Base-by-base conservation (phyloP, 75 land plant genomes). In the Picea glauca region DNA sequence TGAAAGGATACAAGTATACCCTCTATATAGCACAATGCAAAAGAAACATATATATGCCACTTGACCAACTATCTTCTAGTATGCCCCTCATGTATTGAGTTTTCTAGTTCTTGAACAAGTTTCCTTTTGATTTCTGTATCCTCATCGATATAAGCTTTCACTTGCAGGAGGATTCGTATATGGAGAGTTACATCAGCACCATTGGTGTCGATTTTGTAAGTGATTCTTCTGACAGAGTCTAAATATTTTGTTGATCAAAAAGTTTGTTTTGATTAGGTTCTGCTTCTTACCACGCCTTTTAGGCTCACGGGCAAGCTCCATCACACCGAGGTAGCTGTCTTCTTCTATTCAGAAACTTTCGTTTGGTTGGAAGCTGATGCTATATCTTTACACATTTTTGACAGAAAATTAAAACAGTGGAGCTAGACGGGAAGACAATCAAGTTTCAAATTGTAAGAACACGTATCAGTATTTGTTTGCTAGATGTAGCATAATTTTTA, bases 381-480 rank as follows among this genome's bases (percentile, higher is more conserved):
- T 18, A 67, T 78, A 43, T 70, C 56, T 57, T 75, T 11, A 58
- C 14, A 7, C 21, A n/a, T 58, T 35, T 8, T 50, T 80, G 61
- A 33, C 88, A 90, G 95, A 91, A 91, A 91, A 93, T 93, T 35
- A 76, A 91, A 58, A 91, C 93, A 7, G 88, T 93, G 80, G 98
- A 91, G 82, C 89, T 89, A 78, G 98, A 94, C 58, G 96, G 95
- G 23, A 94, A 94, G 87, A 90, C 95, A n/a, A 84, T 94, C 79
- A 94, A 94, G 87, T 91, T 94, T 58, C 98, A 94, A 74, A 94
- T 94, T 87, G 96, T 94, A 83, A 85, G 93, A 85, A 20, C 20
- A 54, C 17, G 33, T 78, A n/a, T 61, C 56, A 50, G 59, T 57
- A 0, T 76, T 76, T 23, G 21, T 46, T 61, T 80, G 31, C 5